A percentile compares a stretch with the other conserved stretches of the same genome.
phyloP scores from a whole-genome alignment of 352 stramenopile genomes.

The Phytophthora sp. region DNA sequence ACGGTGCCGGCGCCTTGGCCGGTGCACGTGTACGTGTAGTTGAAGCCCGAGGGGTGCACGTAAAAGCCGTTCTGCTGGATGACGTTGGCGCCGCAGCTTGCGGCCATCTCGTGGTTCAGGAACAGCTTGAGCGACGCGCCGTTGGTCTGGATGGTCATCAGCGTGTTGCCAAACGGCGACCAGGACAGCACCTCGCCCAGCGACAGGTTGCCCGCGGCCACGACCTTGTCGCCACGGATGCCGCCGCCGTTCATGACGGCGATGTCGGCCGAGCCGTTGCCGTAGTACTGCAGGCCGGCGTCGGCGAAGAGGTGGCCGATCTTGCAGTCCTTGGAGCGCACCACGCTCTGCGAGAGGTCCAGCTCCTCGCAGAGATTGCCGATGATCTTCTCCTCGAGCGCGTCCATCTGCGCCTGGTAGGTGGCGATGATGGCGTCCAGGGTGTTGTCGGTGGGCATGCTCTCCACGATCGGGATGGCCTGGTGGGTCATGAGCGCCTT shows the following conservation, averaged over 20 bases:
- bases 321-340: constrained; percentile 56
- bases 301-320: constrained; percentile 67
- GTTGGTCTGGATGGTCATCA: constrained; percentile 65
- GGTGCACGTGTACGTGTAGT: constrained; percentile 74
- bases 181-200: constrained; percentile 65
- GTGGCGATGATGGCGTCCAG: constrained; percentile 59
- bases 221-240: constrained; percentile 70
- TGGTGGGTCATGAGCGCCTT: constrained; percentile 59
- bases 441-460: constrained; percentile 52
- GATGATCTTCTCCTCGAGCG: constrained; percentile 50
- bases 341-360: constrained; percentile 56
- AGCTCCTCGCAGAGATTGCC: constrained; percentile 59
- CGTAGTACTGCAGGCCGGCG: constrained; percentile 55
- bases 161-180: constrained; percentile 74
- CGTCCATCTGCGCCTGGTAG: constrained; percentile 48
- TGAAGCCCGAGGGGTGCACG: constrained; percentile 67
- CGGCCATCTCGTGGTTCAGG: constrained; percentile 54
- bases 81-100: constrained; percentile 48
- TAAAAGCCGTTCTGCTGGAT: constrained; percentile 71
- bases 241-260: constrained; percentile 69
- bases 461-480: constrained; percentile 60
- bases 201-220: constrained; percentile 51
- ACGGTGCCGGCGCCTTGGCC: constrained; percentile 36
- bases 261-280: constrained; percentile 52
- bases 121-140: constrained; percentile 67